Percentiles rank a stretch among this genome's conserved stretches.
These are phyloP conservation scores for Lablab purpureus DNA, from an alignment of 306 rosid genomes.

Conservation along the genomic window DNA sequence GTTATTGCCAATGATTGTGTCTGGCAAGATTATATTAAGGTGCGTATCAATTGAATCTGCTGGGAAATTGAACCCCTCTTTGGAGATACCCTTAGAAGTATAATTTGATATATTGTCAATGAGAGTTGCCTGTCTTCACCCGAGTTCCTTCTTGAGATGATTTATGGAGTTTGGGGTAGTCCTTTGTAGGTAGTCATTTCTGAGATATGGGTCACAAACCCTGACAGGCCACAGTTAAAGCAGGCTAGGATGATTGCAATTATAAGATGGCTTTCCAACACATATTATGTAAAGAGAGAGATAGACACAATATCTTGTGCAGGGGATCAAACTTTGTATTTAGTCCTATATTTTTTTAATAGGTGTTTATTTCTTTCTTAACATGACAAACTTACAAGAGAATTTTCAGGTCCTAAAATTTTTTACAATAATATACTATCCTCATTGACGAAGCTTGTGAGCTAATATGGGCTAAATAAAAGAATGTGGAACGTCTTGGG, in stretches of 20 bases:
- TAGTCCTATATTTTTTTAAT: not conserved
- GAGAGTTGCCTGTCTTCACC: slow-evolving; percentile 16
- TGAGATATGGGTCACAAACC: not conserved
- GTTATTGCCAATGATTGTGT: slow-evolving; percentile 75
- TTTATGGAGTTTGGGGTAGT: slow-evolving; percentile 24
- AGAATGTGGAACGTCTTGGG: too few relatives aligned
- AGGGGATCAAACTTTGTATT: slow-evolving; percentile 5
- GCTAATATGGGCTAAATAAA: slow-evolving; percentile 16
- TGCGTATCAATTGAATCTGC: slow-evolving; percentile 38
- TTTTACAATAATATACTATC: not conserved
- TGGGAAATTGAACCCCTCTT: slow-evolving; percentile 28
- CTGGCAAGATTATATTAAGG: slow-evolving; percentile 86
- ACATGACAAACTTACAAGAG: not conserved
- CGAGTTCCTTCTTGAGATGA: not conserved
- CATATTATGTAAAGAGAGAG: not conserved
- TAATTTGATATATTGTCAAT: slow-evolving; percentile 16
- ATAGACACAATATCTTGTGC: not conserved
- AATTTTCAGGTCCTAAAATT: not conserved
- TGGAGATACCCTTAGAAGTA: not conserved
- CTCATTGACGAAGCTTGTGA: not conserved
- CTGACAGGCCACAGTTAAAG: not conserved
- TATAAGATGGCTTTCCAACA: not conserved
- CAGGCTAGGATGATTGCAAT: not conserved
- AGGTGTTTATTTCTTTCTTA: slow-evolving; percentile 15
- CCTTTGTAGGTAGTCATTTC: not conserved